These are phyloP conservation scores for Hypoxylon intermedium DNA, from an alignment of 495 filamentous ascomycete species.

Conservation along the genomic window DNA sequence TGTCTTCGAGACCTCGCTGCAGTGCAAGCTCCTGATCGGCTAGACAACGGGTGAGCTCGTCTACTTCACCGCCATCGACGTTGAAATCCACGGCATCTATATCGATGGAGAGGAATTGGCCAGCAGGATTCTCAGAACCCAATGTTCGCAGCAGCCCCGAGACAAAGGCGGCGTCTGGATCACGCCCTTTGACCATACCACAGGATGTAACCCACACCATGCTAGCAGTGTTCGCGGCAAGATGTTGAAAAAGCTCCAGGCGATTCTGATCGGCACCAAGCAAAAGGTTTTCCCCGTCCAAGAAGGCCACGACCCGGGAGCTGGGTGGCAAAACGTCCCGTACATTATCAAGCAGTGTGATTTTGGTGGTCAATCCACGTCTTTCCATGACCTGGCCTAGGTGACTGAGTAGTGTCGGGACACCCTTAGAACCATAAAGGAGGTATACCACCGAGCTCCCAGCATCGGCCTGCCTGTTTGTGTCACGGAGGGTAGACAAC, in stretches of 20 bases:
- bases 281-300: conserved; percentile 27
- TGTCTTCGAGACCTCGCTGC: conserved; percentile 18
- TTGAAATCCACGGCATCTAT: conserved; percentile 19
- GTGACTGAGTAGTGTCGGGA: too few species aligned
- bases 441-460: too few species aligned
- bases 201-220: conserved; percentile 45
- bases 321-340: not conserved
- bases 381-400: too few species aligned
- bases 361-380: too few species aligned
- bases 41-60: not conserved
- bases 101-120: conserved; percentile 37
- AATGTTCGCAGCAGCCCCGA: conserved; percentile 42
- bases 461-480: too few species aligned
- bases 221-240: conserved; percentile 22
- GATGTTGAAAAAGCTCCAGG: conserved; percentile 31
- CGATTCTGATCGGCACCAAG: conserved; percentile 9
- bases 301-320: conserved; percentile 27
- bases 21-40: conserved; percentile 2
- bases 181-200: conserved; percentile 27
- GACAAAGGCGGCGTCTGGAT: conserved; percentile 37
- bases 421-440: too few species aligned
- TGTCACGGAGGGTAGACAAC: conserved; percentile 22
- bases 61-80: not conserved
- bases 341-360: too few species aligned
- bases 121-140: conserved; percentile 39